phyloP scores from a whole-genome alignment of 805 yeast species.

The Babjeviella inositovora region DNA sequence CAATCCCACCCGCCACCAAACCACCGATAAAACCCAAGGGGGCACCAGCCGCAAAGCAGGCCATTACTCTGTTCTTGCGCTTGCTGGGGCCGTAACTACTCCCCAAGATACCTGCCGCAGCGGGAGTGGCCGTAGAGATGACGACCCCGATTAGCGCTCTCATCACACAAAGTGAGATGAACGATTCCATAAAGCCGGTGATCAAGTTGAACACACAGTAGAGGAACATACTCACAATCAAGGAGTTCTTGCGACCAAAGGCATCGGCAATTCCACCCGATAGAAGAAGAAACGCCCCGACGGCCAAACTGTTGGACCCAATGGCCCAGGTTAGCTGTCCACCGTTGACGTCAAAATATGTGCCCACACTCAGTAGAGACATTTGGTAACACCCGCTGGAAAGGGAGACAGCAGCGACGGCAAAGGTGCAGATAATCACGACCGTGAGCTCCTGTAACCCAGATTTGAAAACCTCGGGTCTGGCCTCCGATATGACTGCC shows the following conservation, averaged over 20 bases:
- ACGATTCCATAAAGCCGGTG: not conserved
- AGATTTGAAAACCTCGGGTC: slow-evolving; percentile 18
- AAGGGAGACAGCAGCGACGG: slow-evolving; percentile 22
- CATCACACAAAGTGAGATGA: not conserved
- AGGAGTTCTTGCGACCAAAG: slow-evolving; percentile 23
- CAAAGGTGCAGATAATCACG: slow-evolving; percentile 14
- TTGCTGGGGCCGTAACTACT: not conserved
- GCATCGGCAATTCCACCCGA: slow-evolving; percentile 32
- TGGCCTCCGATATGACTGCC: no score
- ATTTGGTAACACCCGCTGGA: slow-evolving; percentile 17
- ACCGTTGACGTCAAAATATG: slow-evolving; percentile 16
- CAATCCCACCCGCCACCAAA: not conserved
- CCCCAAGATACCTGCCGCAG: not conserved
- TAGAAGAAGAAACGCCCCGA: slow-evolving; percentile 22
- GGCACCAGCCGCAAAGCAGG: slow-evolving; percentile 1
- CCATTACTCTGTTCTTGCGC: not conserved
- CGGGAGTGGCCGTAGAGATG: slow-evolving; percentile 1
- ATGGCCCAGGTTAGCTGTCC: slow-evolving; percentile 26
- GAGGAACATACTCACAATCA: slow-evolving; percentile 13
- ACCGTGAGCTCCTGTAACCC: slow-evolving; percentile 14
- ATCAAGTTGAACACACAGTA: slow-evolving; percentile 11
- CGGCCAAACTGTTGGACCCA: slow-evolving; percentile 19
- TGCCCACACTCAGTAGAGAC: slow-evolving; percentile 15
- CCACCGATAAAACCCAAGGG: not conserved
- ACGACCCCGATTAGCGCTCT: not conserved